phyloP scores from a whole-genome alignment of 2,329 filamentous ascomycete species.

The Phaeosphaeriaceae sp. region DNA sequence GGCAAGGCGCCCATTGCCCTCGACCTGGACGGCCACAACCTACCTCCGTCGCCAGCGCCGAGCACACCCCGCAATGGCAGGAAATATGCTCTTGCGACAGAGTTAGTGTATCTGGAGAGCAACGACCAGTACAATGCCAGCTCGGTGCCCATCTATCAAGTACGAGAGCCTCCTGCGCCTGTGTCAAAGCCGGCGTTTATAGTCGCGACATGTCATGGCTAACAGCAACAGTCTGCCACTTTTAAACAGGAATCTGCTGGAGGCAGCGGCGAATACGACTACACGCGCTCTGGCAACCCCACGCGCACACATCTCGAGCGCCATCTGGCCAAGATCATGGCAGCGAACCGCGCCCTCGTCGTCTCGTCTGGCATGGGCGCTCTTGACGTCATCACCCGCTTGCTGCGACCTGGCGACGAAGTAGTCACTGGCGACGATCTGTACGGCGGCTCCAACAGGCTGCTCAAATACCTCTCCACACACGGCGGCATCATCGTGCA shows the following conservation, averaged over 20 bases:
- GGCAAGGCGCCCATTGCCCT: conserved; percentile 49
- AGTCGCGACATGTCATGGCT: conserved; percentile 8
- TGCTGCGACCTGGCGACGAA: conserved; percentile 91
- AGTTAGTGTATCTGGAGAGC: conserved; percentile 94
- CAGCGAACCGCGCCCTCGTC: conserved; percentile 85
- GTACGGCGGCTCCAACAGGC: conserved; percentile 92
- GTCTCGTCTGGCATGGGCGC: conserved; percentile 98
- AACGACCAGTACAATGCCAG: conserved; percentile 97
- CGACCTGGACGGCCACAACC: conserved; percentile 49
- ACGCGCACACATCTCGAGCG: conserved; percentile 95
- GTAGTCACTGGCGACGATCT: conserved; percentile 97
- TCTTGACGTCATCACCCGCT: conserved; percentile 90
- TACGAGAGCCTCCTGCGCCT: conserved; percentile 33
- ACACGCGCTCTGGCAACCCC: conserved; percentile 96
- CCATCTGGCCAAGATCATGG: conserved; percentile 99
- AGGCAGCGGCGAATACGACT: conserved; percentile 93
- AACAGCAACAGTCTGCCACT: conserved; percentile 76
- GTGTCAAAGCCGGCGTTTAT: not conserved
- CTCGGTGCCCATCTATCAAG: conserved; percentile 95
- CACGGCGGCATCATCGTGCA: conserved; percentile 93
- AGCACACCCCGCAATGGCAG: conserved; percentile 86
- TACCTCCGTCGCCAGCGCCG: conserved; percentile 76
- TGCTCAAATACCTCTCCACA: conserved; percentile 88
- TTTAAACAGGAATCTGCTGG: conserved; percentile 90
- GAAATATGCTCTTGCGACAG: conserved; percentile 92